Evolutionary conservation across 768 basidiomycete genomes (phyloP).

Genomic region (Amanita muscaria): DNA sequence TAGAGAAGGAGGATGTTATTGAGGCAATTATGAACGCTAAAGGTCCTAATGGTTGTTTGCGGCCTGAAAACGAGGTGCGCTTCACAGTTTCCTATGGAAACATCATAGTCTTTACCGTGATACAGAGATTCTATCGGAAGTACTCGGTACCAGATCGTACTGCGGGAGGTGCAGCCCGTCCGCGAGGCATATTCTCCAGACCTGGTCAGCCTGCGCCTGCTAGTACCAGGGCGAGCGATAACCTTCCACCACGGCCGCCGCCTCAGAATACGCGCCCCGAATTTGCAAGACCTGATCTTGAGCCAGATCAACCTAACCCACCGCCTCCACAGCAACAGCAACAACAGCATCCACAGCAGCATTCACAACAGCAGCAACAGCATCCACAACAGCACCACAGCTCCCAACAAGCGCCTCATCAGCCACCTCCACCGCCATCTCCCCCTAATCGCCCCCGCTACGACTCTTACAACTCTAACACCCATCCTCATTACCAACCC

Average conservation of each 20-base stretch:
- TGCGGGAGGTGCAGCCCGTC: constrained; percentile 16
- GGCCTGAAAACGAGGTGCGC: constrained; percentile 48
- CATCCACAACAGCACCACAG: constrained; percentile 7
- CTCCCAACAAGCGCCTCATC: constrained; percentile 8
- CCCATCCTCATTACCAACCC: constrained; percentile 13
- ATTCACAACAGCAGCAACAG: constrained; percentile 13
- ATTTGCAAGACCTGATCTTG: constrained; percentile 60
- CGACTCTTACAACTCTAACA: constrained; percentile 16
- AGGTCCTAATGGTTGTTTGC: constrained; percentile 52
- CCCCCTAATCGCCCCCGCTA: constrained; percentile 15
- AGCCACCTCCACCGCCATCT: constrained; percentile 11
- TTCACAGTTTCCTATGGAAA: no score
- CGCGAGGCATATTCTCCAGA: constrained; percentile 43
- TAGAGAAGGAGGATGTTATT: constrained; percentile 76
- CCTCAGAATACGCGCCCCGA: constrained; percentile 19
- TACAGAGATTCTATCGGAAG: constrained; percentile 48
- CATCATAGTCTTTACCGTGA: background rate
- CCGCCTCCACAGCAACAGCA: constrained; percentile 18
- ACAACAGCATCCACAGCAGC: constrained; percentile 11
- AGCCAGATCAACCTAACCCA: constrained; percentile 31
- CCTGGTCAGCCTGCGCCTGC: constrained; percentile 19
- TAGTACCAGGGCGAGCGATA: constrained; percentile 10
- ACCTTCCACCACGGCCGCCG: constrained; percentile 28
- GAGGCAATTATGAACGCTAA: constrained; percentile 47
- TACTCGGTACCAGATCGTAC: constrained; percentile 50